Base-by-base conservation (phyloP, 495 filamentous ascomycete species). In the Penicillium coffeae region DNA sequence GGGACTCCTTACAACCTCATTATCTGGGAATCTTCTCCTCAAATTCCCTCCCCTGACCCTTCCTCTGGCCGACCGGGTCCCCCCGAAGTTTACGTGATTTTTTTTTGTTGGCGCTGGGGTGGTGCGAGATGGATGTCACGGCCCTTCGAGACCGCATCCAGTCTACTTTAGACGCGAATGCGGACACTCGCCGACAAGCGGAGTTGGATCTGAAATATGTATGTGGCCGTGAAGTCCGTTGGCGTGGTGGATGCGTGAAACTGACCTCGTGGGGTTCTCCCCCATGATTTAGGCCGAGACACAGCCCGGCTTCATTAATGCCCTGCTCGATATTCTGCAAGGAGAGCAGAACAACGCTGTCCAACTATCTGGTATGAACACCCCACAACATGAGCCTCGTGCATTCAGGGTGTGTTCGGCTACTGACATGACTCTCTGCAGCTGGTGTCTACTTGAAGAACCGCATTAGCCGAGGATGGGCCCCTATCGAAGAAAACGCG, bases 381-480 rank as follows among this genome's bases (percentile, higher is more conserved):
- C 39, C 44, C 32, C n/a, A n/a, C n/a, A n/a, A n/a, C n/a, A n/a
- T n/a, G n/a, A n/a, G n/a, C n/a, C n/a, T n/a, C n/a, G n/a, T n/a
- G n/a, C n/a, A n/a, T n/a, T n/a, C n/a, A n/a, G n/a, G n/a, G n/a
- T n/a, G n/a, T n/a, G n/a, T n/a, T n/a, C n/a, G n/a, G n/a, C n/a
- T n/a, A n/a, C n/a, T n/a, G n/a, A n/a, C n/a, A n/a, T n/a, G n/a
- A n/a, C n/a, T n/a, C n/a, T n/a, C 59, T 30, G 21, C 63, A 98
- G 93, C 92, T 56, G 94, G 90, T 62, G 87, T 98, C 50, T 98
- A 97, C 70, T 79, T 98, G 62, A 98, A 98, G 75, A 96, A 97
- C 68, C 86, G 91, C 60, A 87, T 96, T 63, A 89, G 82, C 63
- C 85, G 90, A 59, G 90, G 87, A 46, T 98, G 93, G 93, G 75